Evolutionary conservation across 2,329 filamentous ascomycete species (phyloP), one percentile per base, ranked within the genome.

Genomic region (Furcasterigmium furcatum): DNA sequence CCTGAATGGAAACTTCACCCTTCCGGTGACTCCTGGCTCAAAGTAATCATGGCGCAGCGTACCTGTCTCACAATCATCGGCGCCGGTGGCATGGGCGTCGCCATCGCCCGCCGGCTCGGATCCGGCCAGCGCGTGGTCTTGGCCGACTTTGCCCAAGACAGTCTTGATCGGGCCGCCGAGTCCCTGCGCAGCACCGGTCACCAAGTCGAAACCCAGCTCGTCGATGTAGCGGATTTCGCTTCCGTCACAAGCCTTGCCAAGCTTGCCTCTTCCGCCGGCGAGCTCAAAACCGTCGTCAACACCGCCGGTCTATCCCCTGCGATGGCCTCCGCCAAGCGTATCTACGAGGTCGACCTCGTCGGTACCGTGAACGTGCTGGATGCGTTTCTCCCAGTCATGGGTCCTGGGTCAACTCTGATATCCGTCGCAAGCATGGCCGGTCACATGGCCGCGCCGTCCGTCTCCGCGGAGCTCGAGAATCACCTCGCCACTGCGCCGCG

Each of bases 71-170:
- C 27, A n/a, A 18, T 46, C 14, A 43, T 48, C 18, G 39, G 46
- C 14, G 43, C 43, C 7, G 34, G 43, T 16, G 39, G 46, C 18
- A 48, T 48, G 27, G 43, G 46, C 16, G 19, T 46, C 7, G 34
- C 32, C 34, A 16, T 45, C 9, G 46, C 46, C 19, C 21, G 32
- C 24, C 25, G 39, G 18, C 32, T 48, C 29, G 34, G 43, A 14
- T n/a, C 25, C 14, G 41, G 20, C 7, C 43, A 45, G 20, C 21
- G 39, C 9, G 14, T 43, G 16, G 20, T 48, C 18, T 25, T 48
- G 14, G 18, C 36, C 25, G 46, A 48, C 21, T 25, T 32, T 29
- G 42, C 43, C 12, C 5, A 43, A 9, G 25, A 18, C 4, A 29
- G 10, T 9, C 43, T 48, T 5, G 16, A 18, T 7, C 21, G n/a